Conservation (phyloP, 257 asterid species). For the Coffea eugenioides region DNA sequence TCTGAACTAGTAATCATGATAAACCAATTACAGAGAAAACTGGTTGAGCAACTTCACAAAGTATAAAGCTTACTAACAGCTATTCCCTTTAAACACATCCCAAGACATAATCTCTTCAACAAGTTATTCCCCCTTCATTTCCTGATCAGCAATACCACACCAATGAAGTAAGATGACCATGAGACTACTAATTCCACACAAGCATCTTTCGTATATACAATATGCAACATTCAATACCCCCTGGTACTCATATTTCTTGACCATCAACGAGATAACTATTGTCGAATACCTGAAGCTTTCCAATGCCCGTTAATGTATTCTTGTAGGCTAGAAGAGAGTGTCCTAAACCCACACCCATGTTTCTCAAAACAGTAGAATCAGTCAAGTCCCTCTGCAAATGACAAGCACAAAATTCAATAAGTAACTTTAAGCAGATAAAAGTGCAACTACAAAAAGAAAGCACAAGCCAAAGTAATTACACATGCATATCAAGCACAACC, state of each 20-base stretch:
- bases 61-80: background rate
- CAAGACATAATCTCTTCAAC: background rate
- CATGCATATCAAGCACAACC: background rate
- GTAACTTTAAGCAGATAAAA: background rate
- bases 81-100: background rate
- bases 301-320: conserved; percentile 76
- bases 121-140: background rate
- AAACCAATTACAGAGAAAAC: background rate
- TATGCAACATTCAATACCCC: background rate
- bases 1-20: background rate
- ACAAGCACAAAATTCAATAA: conserved; percentile 17
- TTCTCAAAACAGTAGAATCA: conserved; percentile 84
- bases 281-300: conserved; percentile 72
- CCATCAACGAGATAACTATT: background rate
- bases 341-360: conserved; percentile 89
- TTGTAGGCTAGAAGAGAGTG: conserved; percentile 84
- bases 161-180: background rate
- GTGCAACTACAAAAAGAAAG: conserved; percentile 1
- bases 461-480: background rate
- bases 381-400: conserved; percentile 76
- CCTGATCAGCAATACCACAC: background rate
- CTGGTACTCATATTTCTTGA: conserved; percentile 1
- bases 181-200: background rate
- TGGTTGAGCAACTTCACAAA: background rate
- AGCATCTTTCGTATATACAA: background rate